phyloP scores from a whole-genome alignment of 805 yeast species.

The Cyberlindnera amylophila region DNA sequence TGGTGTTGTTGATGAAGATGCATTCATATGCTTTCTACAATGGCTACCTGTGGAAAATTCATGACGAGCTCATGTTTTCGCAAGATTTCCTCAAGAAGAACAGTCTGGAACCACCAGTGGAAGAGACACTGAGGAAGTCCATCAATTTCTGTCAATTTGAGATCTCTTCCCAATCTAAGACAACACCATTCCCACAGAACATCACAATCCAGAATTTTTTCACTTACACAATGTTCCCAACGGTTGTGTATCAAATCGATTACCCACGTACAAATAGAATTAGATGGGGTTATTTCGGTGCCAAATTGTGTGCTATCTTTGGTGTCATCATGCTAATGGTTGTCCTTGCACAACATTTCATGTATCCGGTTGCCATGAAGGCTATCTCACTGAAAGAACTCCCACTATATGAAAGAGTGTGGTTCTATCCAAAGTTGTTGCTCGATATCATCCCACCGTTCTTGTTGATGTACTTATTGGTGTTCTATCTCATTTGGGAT shows the following conservation, averaged over 20 bases:
- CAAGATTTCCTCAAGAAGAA: slow-evolving; percentile 39
- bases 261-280: slow-evolving; percentile 73
- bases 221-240: slow-evolving; percentile 82
- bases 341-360: slow-evolving; percentile 64
- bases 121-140: slow-evolving; percentile 38
- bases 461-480: slow-evolving; percentile 66
- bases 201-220: slow-evolving; percentile 64
- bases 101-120: slow-evolving; percentile 26
- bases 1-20: slow-evolving; percentile 90
- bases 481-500: slow-evolving; percentile 93
- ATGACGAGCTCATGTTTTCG: slow-evolving; percentile 51
- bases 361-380: slow-evolving; percentile 68
- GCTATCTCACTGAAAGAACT: slow-evolving; percentile 52
- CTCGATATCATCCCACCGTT: slow-evolving; percentile 80
- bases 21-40: slow-evolving; percentile 91
- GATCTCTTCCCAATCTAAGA: slow-evolving; percentile 51
- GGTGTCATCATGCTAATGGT: slow-evolving; percentile 86
- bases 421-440: slow-evolving; percentile 53
- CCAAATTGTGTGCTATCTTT: slow-evolving; percentile 74
- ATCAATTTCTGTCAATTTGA: slow-evolving; percentile 72
- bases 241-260: slow-evolving; percentile 76
- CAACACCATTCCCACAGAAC: slow-evolving; percentile 63
- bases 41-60: slow-evolving; percentile 77
- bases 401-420: slow-evolving; percentile 42
- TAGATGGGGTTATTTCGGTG: slow-evolving; percentile 63